phyloP scores from a whole-genome alignment of 129 eudicot genomes.

The Arctium lappa region DNA sequence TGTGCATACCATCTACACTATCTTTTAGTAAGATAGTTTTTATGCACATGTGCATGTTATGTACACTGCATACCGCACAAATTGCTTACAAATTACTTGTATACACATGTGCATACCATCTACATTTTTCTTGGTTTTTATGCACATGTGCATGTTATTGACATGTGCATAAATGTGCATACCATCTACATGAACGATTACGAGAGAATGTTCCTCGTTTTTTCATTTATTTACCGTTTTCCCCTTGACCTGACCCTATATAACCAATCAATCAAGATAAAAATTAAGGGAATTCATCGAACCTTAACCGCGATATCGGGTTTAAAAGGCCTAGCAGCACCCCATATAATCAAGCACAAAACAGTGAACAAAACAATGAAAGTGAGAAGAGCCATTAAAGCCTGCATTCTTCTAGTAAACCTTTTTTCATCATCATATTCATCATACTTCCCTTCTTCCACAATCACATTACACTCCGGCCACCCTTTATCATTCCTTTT shows the following conservation, averaged over 20 bases:
- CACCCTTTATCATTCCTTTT: constrained; percentile 95
- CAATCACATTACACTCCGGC: constrained; percentile 98
- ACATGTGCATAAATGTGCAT: no score
- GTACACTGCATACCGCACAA: no score
- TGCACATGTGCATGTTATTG: no score
- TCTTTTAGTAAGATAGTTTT: no score
- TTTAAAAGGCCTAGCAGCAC: constrained; percentile 74
- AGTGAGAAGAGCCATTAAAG: constrained; percentile 56
- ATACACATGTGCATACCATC: no score
- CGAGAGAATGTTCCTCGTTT: no score
- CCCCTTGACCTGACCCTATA: background rate
- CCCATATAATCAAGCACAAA: constrained; percentile 94
- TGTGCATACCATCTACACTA: no score
- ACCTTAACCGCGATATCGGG: constrained; percentile 78
- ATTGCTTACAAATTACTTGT: no score
- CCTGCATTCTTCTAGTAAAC: constrained; percentile 58
- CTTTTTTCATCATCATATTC: constrained; percentile 65
- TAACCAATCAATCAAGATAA: background rate
- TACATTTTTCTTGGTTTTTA: no score
- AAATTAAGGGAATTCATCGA: constrained; percentile 10
- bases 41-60: no score
- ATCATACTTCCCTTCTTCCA: constrained; percentile 90
- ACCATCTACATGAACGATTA: no score
- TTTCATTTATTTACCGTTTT: no score
- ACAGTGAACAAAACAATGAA: constrained; percentile 66